A percentile compares a stretch with the other conserved stretches of the same genome.
Conservation (phyloP, 139 green algal genomes). For the Chlorella sp. region DNA sequence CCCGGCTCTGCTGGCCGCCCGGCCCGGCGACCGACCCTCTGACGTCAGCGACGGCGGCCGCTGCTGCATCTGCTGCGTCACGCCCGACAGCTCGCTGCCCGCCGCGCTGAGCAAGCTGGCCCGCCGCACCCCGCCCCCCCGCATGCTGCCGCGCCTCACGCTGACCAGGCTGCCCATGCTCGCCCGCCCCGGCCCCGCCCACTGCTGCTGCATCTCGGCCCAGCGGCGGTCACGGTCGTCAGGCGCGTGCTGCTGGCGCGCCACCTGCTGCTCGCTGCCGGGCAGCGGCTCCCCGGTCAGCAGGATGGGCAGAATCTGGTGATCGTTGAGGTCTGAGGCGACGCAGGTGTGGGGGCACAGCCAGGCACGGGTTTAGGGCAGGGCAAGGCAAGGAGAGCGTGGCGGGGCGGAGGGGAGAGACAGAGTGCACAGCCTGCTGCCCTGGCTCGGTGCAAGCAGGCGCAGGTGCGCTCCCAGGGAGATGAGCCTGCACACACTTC, state of each 20-base stretch:
- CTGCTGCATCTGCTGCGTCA: not conserved
- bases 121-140: not conserved
- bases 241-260: not conserved
- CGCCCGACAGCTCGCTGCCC: too few relatives aligned
- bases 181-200: too few relatives aligned
- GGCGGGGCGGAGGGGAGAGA: not conserved
- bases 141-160: not conserved
- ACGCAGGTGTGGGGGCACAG: not conserved
- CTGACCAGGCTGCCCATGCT: too few relatives aligned
- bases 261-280: not conserved
- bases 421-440: not conserved
- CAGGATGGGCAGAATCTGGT: constrained; percentile 32
- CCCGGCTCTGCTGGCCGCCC: too few relatives aligned
- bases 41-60: too few relatives aligned
- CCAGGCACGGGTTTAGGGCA: not conserved
- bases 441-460: not conserved
- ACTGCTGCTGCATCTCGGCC: constrained; percentile 10
- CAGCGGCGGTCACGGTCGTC: not conserved
- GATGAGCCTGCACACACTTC: not conserved
- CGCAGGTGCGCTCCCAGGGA: not conserved
- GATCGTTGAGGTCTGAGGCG: constrained; percentile 7
- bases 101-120: too few relatives aligned
- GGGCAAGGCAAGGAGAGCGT: too few relatives aligned
- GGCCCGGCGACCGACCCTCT: too few relatives aligned
- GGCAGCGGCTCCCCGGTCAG: constrained; percentile 14